A percentile compares a stretch with the other conserved stretches of the same genome.
Evolutionary conservation across 345 rosid species (phyloP).

Genomic region (Gossypium raimondii): DNA sequence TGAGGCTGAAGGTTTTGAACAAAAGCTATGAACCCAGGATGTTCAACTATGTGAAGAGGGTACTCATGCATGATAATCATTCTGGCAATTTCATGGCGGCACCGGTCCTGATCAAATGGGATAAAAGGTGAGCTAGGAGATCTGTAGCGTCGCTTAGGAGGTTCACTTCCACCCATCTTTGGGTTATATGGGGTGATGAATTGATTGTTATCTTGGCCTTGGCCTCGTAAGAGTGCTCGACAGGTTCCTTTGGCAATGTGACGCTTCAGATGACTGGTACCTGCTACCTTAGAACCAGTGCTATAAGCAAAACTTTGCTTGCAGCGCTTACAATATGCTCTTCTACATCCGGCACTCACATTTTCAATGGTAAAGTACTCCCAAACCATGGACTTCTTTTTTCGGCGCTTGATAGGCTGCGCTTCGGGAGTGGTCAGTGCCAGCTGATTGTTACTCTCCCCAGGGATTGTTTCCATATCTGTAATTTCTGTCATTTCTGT

Average conservation of each 20-base stretch:
- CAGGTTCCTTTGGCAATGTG: slow-evolving; percentile 90
- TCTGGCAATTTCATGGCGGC: slow-evolving; percentile 72
- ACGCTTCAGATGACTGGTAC: slow-evolving; percentile 94
- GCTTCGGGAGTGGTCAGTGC: slow-evolving; percentile 29
- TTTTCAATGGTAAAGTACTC: slow-evolving; percentile 78
- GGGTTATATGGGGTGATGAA: slow-evolving; percentile 40
- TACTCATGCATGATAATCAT: slow-evolving; percentile 87
- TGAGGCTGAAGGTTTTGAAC: slow-evolving; percentile 77
- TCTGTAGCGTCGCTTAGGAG: slow-evolving; percentile 70
- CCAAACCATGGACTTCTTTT: slow-evolving; percentile 92
- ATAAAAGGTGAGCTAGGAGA: slow-evolving; percentile 42
- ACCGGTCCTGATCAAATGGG: slow-evolving; percentile 66
- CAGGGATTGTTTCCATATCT: slow-evolving; percentile 14
- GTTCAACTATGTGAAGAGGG: slow-evolving; percentile 92
- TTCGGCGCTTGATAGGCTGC: slow-evolving; percentile 57
- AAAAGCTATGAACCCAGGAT: slow-evolving; percentile 66
- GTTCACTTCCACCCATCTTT: slow-evolving; percentile 43
- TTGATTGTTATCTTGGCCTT: slow-evolving; percentile 41
- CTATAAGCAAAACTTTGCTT: slow-evolving; percentile 98
- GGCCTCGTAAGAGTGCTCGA: slow-evolving; percentile 50
- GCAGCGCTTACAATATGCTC: slow-evolving; percentile 91
- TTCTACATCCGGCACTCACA: slow-evolving; percentile 65
- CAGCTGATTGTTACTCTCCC: slow-evolving; percentile 8
- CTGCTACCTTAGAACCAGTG: slow-evolving; percentile 88
- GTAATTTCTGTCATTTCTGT: neutral